These are phyloP conservation scores for Clavispora phyllophila DNA, from an alignment of 805 yeast genomes.

Conservation along the genomic window DNA sequence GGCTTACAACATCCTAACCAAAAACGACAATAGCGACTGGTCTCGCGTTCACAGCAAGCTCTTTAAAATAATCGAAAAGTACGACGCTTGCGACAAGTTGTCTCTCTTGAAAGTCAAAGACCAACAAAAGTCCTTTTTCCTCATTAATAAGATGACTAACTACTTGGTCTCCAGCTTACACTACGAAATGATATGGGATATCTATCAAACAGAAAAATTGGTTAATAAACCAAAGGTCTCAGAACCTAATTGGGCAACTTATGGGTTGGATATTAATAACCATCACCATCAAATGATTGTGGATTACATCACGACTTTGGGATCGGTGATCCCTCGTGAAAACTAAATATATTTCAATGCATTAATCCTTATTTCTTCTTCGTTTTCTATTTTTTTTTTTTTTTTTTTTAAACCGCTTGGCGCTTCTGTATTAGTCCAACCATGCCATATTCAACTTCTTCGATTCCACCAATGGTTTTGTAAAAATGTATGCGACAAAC, in stretches of 20 bases:
- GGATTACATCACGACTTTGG: constrained; percentile 6
- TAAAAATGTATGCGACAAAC: constrained; percentile 38
- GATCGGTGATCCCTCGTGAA: constrained; percentile 5
- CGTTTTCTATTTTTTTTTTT: too few relatives aligned
- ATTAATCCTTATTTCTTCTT: constrained; percentile 1
- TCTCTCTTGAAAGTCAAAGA: constrained; percentile 5
- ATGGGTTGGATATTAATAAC: constrained; percentile 22
- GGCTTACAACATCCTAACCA: constrained; percentile 9
- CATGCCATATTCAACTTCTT: constrained; percentile 53
- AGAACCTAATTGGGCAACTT: constrained; percentile 22
- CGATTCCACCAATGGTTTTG: constrained; percentile 53
- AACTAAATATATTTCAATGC: not conserved
- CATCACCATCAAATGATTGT: constrained; percentile 10
- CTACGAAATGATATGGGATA: constrained; percentile 38
- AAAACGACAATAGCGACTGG: constrained; percentile 6
- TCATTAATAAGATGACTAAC: constrained; percentile 30
- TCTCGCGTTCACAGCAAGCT: constrained; percentile 6
- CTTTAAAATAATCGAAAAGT: constrained; percentile 11
- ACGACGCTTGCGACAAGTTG: constrained; percentile 7
- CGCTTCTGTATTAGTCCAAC: constrained; percentile 27
- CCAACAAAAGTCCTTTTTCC: constrained; percentile 18
- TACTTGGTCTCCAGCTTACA: constrained; percentile 31
- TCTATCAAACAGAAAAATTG: constrained; percentile 23
- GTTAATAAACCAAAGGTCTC: not conserved
- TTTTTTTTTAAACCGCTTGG: not conserved